Conservation (phyloP, 2,329 filamentous ascomycete genomes). For the Mollisiaceae sp. region DNA sequence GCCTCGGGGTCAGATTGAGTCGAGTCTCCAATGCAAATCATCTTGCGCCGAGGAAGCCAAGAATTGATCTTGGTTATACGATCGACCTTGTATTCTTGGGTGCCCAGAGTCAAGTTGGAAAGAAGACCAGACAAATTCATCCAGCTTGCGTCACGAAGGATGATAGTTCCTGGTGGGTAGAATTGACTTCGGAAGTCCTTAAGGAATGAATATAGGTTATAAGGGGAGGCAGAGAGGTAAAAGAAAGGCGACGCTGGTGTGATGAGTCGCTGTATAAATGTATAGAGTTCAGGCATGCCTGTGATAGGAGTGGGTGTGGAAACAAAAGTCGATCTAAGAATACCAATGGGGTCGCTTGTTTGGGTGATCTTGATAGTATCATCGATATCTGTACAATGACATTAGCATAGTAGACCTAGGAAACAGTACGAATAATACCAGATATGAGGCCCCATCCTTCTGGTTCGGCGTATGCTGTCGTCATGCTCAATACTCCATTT, state of each 20-base stretch:
- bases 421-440: slow-evolving; percentile 48
- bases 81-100: slow-evolving; percentile 83
- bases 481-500: slow-evolving; percentile 64
- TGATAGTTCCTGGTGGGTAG: slow-evolving; percentile 79
- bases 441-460: slow-evolving; percentile 87
- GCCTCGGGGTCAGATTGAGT: slow-evolving; percentile 92
- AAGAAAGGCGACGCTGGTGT: slow-evolving; percentile 76
- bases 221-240: slow-evolving; percentile 92
- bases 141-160: slow-evolving; percentile 86
- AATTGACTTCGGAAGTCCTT: slow-evolving; percentile 71
- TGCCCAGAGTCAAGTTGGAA: slow-evolving; percentile 77
- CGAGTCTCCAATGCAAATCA: slow-evolving; percentile 87
- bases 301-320: slow-evolving; percentile 71
- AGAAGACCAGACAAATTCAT: slow-evolving; percentile 82
- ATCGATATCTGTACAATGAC: slow-evolving; percentile 71
- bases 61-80: slow-evolving; percentile 77
- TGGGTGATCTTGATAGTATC: slow-evolving; percentile 94
- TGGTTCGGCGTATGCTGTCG: slow-evolving; percentile 75
- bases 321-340: slow-evolving; percentile 83
- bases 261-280: slow-evolving; percentile 61
- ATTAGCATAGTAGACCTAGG: slow-evolving; percentile 26
- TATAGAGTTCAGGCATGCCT: slow-evolving; percentile 87
- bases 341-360: slow-evolving; percentile 79
- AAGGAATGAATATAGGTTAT: slow-evolving; percentile 91
- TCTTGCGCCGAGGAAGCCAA: slow-evolving; percentile 79